Base-by-base conservation (phyloP, 441 rosid genomes). In the Dalechampia spathulata region DNA sequence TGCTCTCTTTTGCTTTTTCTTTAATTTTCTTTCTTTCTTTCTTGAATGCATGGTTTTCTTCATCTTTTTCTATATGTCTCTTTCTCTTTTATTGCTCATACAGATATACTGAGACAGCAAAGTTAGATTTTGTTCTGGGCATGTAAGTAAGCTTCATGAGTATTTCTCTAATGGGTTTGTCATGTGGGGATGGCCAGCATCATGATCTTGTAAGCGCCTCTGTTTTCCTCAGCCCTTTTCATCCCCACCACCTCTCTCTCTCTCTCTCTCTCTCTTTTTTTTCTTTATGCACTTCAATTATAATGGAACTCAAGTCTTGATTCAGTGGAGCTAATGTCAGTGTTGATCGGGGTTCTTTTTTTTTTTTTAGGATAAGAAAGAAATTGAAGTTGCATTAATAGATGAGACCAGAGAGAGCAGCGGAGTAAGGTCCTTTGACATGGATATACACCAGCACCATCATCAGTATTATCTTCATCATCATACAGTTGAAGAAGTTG, bases 111-210 rank as follows among this genome's bases (percentile, higher is more conserved):
- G 5, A 30, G 34, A 30, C 5, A 30, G 34, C 34, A 30, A 67
- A 63, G 65, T 26, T 26, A 41, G 75, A 73, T 72, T 67, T 72
- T 70, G 32, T 46, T 44, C 47, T 58, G n/a, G n/a, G n/a, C n/a
- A n/a, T n/a, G n/a, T n/a, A n/a, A n/a, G n/a, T n/a, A n/a, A n/a
- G n/a, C n/a, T 75, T 63, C 62, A 72, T 72, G 75, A 75, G 60
- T 78, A 59, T 68, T 59, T 67, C 55, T 50, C 50, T 78, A 36
- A 70, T 76, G 62, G 76, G 78, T 25, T 67, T 72, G 61, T 49
- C 77, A 27, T 58, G 64, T 61, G 76, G 58, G 48, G 62, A 67
- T n/a, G n/a, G n/a, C n/a, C n/a, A n/a, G n/a, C n/a, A n/a, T 40
- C 60, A 66, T 37, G 64, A 50, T 62, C 50, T 47, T 50, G 72